Evolutionary conservation across 441 rosid genomes (phyloP), one percentile per base, ranked within the genome.

Genomic region (Mallotus repandus): DNA sequence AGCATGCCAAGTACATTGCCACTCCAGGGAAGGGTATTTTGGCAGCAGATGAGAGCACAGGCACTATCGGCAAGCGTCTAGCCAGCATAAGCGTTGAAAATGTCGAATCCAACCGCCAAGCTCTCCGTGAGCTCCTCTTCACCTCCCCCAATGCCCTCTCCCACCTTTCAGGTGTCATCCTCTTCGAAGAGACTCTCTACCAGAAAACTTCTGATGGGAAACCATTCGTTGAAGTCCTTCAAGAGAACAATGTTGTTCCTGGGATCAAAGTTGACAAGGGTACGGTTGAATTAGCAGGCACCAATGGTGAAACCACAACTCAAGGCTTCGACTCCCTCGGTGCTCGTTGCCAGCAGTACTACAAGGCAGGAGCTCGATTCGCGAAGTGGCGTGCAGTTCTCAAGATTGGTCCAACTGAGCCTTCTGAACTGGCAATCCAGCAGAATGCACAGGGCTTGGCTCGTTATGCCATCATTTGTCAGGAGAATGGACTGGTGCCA

Each of bases 221-320:
- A 72, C 96, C 87, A 55, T 95, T 92, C 32, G 97, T 95, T 22
- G 92, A 91, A 32, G 81, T 92, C 79, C 94, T 95, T 77, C 87
- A 84, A 73, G 93, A 92, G 10, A 84, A 84, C 82, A 81, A 76
- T n/a, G 91, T 90, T 1, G 45, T 88, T 71, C 88, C 96, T 0
- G 97, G 99, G 11, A 95, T 95, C 77, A 95, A 95, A 83, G 99
- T 95, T 45, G 99, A 95, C 83, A 92, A 91, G 86, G 98, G 99
- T 50, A 89, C 89, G 0, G 97, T 95, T 12, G 96, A 91, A 3
- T 71, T 92, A 57, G 93, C 97, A 3, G 98, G 96, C 10, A 92
- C 98, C 60, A 87, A 92, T 1, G 94, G 89, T 0, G 99, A 95
- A 80, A 92, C 98, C 73, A 95, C 99, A 25, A 92, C 99, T 16